Conservation (phyloP, 805 yeast genomes). For the Maudiozyma bulderi region DNA sequence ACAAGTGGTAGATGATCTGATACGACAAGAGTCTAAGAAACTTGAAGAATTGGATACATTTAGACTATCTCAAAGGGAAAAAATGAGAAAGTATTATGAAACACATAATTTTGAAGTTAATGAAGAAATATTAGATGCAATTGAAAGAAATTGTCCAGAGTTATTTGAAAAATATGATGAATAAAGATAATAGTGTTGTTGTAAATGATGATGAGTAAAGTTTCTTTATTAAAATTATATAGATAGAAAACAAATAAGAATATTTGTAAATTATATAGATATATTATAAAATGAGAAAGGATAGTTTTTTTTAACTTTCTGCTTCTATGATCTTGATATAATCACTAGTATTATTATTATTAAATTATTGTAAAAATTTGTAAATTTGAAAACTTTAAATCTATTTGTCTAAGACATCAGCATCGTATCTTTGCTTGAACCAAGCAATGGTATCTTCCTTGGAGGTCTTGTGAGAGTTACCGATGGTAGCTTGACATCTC, state of each 20-base stretch:
- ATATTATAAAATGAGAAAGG: too few species aligned
- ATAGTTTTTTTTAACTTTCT: too few species aligned
- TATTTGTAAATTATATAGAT: too few species aligned
- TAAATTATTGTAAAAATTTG: neutral
- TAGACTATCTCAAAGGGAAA: constrained; percentile 20
- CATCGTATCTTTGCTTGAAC: constrained; percentile 99
- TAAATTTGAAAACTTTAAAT: constrained; percentile 2
- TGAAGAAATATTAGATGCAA: constrained; percentile 33
- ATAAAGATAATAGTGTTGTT: neutral
- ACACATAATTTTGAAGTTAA: constrained; percentile 43
- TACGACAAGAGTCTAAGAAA: constrained; percentile 32
- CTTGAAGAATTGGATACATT: constrained; percentile 35
- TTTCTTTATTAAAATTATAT: too few species aligned
- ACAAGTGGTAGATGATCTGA: constrained; percentile 20
- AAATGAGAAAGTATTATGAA: constrained; percentile 23
- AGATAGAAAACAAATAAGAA: too few species aligned
- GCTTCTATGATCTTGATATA: too few species aligned
- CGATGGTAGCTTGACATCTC: constrained; percentile 82
- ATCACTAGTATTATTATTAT: too few species aligned
- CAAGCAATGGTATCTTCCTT: constrained; percentile 93
- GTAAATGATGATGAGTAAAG: too few species aligned
- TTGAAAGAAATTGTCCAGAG: neutral
- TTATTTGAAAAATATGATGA: neutral
- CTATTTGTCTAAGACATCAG: constrained; percentile 86
- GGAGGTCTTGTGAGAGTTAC: constrained; percentile 84